These are phyloP conservation scores for Schizophyllum commune DNA, from an alignment of 1,284 basidiomycete genomes.

Conservation along the genomic window DNA sequence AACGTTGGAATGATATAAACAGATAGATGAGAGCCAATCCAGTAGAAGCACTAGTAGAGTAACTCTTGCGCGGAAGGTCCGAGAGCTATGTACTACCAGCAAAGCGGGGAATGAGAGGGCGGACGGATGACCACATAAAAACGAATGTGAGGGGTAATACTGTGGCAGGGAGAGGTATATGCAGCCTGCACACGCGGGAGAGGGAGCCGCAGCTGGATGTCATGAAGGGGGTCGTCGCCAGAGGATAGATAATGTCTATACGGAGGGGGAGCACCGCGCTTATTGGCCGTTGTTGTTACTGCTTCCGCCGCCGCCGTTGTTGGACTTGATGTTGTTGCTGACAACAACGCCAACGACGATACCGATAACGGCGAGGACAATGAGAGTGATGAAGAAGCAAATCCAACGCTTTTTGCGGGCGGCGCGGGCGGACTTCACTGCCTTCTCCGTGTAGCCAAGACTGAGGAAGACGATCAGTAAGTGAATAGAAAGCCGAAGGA, in stretches of 20 bases:
- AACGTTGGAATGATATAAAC: neutral
- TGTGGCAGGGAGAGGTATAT: neutral
- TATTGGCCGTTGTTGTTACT: neutral
- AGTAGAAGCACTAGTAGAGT: neutral
- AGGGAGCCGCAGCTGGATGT: neutral
- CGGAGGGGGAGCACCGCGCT: neutral
- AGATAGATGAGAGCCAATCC: neutral
- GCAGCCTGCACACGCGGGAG: neutral
- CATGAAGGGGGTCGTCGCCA: neutral
- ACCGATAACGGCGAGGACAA: constrained; percentile 57
- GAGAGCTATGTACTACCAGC: neutral
- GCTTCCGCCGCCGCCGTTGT: constrained; percentile 9
- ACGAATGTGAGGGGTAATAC: neutral
- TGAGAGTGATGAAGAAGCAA: constrained; percentile 70
- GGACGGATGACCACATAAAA: neutral
- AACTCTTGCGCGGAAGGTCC: neutral
- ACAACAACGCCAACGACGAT: constrained; percentile 55
- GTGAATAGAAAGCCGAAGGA: neutral
- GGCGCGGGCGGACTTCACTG: constrained; percentile 78
- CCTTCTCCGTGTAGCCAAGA: constrained; percentile 76
- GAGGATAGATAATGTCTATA: neutral
- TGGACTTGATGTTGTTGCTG: constrained; percentile 26
- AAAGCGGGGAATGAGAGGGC: neutral
- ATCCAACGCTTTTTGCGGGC: constrained; percentile 94
- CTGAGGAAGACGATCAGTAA: constrained; percentile 29